A percentile compares a stretch with the other conserved stretches of the same genome.
phyloP scores from a whole-genome alignment of 169 alveolate genomes.

The Ichthyophthirius multifiliis region DNA sequence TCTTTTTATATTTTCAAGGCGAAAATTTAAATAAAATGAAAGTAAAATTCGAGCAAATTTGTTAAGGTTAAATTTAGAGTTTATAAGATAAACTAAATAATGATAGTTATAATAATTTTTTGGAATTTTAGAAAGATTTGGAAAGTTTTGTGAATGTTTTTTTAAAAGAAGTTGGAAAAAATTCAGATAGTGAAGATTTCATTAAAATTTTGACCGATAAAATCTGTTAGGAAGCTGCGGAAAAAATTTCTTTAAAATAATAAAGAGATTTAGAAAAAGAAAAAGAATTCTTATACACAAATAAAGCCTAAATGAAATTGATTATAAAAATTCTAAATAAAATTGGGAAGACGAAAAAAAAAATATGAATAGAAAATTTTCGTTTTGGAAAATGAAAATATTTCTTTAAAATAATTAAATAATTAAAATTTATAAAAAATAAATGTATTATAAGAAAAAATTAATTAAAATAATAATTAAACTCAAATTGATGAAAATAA shows the following conservation, averaged over 20 bases:
- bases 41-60: background rate
- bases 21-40: constrained; percentile 21
- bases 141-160: constrained; percentile 47
- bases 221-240: constrained; percentile 56
- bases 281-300: constrained; percentile 25
- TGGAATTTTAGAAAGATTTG: constrained; percentile 51
- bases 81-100: constrained; percentile 41
- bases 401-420: background rate
- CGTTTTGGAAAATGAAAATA: background rate
- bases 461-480: background rate
- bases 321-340: constrained; percentile 6
- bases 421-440: background rate
- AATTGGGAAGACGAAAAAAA: constrained; percentile 30
- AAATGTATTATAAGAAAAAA: background rate
- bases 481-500: background rate
- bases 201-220: constrained; percentile 46
- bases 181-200: constrained; percentile 44
- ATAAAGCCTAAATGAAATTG: constrained; percentile 18
- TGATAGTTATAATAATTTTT: constrained; percentile 43
- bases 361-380: constrained; percentile 13
- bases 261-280: constrained; percentile 23
- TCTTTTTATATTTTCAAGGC: constrained; percentile 29
- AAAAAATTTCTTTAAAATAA: constrained; percentile 40
- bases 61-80: background rate
- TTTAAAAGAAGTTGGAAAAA: constrained; percentile 7